Percentiles rank a stretch among this genome's conserved stretches.
phyloP scores from a whole-genome alignment of 495 filamentous ascomycete genomes.

The Xylaria nigripes region DNA sequence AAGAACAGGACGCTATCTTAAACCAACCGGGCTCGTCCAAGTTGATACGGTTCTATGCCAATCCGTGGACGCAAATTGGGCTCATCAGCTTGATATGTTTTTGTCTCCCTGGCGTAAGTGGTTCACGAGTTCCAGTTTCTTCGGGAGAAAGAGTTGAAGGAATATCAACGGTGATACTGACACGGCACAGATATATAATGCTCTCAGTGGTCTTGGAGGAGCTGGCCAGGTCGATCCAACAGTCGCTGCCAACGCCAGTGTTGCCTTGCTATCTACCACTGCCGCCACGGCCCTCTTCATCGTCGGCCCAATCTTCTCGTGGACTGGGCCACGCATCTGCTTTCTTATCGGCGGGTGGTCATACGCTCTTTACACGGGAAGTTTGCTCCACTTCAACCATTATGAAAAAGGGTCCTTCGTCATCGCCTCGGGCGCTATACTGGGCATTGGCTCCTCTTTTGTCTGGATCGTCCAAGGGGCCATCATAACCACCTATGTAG shows the following conservation, averaged over 20 bases:
- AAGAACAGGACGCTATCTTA: background rate
- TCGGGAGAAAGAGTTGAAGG: background rate
- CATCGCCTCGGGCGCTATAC: slow-evolving; percentile 31
- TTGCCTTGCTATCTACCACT: slow-evolving; percentile 33
- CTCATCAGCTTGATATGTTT: slow-evolving; percentile 7
- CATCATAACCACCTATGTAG: slow-evolving; percentile 48
- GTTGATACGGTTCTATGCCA: slow-evolving; percentile 23
- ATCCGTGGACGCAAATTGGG: slow-evolving; percentile 27
- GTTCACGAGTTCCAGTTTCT: background rate
- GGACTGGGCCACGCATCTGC: slow-evolving; percentile 34
- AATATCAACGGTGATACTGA: background rate
- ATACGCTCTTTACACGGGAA: slow-evolving; percentile 36
- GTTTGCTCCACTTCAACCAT: slow-evolving; percentile 33
- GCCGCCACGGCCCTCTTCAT: slow-evolving; percentile 37
- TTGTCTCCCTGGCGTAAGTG: background rate
- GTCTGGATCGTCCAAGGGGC: slow-evolving; percentile 46
- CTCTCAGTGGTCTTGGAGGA: slow-evolving; percentile 13
- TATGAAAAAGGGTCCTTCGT: slow-evolving; percentile 4
- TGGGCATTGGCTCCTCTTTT: slow-evolving; percentile 42
- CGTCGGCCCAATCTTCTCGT: slow-evolving; percentile 36
- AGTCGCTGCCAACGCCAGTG: slow-evolving; percentile 36
- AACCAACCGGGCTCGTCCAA: slow-evolving; percentile 1
- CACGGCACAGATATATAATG: slow-evolving; percentile 6
- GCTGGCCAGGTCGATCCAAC: slow-evolving; percentile 22
- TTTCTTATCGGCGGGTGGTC: slow-evolving; percentile 38